A percentile compares a stretch with the other conserved stretches of the same genome.
These are phyloP conservation scores for Penicillium verhagenii DNA, from an alignment of 495 filamentous ascomycete species.

Conservation along the genomic window DNA sequence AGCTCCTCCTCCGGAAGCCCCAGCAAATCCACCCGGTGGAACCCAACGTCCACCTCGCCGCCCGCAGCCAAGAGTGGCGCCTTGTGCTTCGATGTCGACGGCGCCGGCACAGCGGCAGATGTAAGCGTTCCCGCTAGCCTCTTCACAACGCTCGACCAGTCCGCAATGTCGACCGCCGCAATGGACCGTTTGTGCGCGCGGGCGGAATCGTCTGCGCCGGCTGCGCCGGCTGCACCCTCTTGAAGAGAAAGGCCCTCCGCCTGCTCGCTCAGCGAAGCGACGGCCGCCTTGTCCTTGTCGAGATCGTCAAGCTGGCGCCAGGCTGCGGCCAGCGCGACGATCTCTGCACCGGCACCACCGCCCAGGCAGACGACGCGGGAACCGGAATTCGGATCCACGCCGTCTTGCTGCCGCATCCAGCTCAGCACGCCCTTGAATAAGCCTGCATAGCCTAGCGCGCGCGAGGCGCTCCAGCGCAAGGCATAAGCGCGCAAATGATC, in stretches of 20 bases:
- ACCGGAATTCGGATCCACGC: not conserved
- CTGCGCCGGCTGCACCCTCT: not conserved
- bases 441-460: slow-evolving; percentile 75
- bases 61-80: slow-evolving; percentile 49
- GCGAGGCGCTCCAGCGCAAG: slow-evolving; percentile 78
- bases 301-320: slow-evolving; percentile 45
- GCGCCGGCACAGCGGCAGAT: slow-evolving; percentile 31
- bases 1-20: slow-evolving; percentile 42
- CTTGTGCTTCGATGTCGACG: slow-evolving; percentile 31
- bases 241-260: slow-evolving; percentile 23
- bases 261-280: slow-evolving; percentile 4
- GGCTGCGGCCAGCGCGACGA: slow-evolving; percentile 70
- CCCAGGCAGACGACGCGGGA: slow-evolving; percentile 69
- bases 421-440: slow-evolving; percentile 52
- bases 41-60: slow-evolving; percentile 42
- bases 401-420: slow-evolving; percentile 25
- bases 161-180: slow-evolving; percentile 74
- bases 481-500: slow-evolving; percentile 77
- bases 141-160: slow-evolving; percentile 64
- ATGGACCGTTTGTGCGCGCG: slow-evolving; percentile 52
- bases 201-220: too few species aligned
- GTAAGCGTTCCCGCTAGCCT: slow-evolving; percentile 47
- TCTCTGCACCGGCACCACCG: slow-evolving; percentile 82
- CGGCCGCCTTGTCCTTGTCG: too few species aligned
- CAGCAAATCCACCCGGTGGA: slow-evolving; percentile 65